A percentile compares a stretch with the other conserved stretches of the same genome.
These are phyloP conservation scores for Dalbergia cultrata DNA, from an alignment of 306 rosid species.

Conservation along the genomic window DNA sequence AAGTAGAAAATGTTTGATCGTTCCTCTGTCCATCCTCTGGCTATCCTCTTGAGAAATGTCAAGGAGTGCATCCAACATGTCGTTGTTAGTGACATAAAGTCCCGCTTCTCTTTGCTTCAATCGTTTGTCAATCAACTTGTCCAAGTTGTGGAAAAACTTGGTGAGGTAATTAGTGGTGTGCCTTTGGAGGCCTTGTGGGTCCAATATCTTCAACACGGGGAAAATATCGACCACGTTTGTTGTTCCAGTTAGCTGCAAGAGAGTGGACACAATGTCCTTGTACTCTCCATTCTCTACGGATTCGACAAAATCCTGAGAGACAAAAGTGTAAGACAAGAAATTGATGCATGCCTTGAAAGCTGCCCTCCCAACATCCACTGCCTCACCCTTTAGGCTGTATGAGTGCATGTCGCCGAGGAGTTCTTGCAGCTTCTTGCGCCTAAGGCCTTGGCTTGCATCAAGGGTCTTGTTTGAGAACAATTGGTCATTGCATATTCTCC, in stretches of 20 bases:
- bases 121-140: slow-evolving; percentile 22
- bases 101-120: slow-evolving; percentile 9
- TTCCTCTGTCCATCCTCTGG: slow-evolving; percentile 29
- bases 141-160: neutral
- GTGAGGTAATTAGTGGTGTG: neutral
- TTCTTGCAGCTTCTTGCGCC: slow-evolving; percentile 36
- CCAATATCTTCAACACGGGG: neutral
- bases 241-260: neutral
- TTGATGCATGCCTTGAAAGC: slow-evolving; percentile 39
- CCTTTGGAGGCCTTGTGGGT: neutral
- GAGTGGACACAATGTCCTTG: neutral
- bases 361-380: no score
- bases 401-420: neutral
- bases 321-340: slow-evolving; percentile 43
- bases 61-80: slow-evolving; percentile 52
- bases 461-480: slow-evolving; percentile 42
- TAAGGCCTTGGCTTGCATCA: slow-evolving; percentile 24
- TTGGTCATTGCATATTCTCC: slow-evolving; percentile 31
- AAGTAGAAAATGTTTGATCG: slow-evolving; percentile 16
- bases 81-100: neutral
- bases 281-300: neutral
- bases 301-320: slow-evolving; percentile 46
- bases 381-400: slow-evolving; percentile 28
- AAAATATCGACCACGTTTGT: neutral
- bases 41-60: slow-evolving; percentile 36